Evolutionary conservation across 129 eudicot genomes (phyloP).

Genomic region (Ambrosia trifida): DNA sequence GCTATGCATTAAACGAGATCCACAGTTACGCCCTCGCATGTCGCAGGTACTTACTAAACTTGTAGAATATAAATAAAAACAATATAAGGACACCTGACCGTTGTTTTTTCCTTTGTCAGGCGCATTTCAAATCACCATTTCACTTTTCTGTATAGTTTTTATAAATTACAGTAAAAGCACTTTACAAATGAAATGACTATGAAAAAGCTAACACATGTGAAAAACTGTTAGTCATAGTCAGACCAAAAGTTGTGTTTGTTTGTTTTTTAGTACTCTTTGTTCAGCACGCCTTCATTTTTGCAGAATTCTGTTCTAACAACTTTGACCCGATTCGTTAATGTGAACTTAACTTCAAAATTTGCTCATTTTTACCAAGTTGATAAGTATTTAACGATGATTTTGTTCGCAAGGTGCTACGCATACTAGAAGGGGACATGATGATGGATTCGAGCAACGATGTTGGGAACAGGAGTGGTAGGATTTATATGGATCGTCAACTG

Average conservation of each 20-base stretch:
- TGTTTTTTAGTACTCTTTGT: neutral
- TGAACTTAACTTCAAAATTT: neutral
- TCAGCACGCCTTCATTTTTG: neutral
- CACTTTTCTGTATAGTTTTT: neutral
- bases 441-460: conserved; percentile 71
- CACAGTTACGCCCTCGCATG: conserved; percentile 97
- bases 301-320: neutral
- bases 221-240: neutral
- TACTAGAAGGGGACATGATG: conserved; percentile 84
- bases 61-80: no score
- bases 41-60: conserved; percentile 99
- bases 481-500: conserved; percentile 45
- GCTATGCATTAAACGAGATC: conserved; percentile 86
- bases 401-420: conserved; percentile 71
- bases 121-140: neutral
- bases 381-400: neutral
- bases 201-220: conserved; percentile 4
- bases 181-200: conserved; percentile 4
- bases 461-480: conserved; percentile 75
- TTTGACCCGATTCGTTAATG: neutral
- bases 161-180: conserved; percentile 1
- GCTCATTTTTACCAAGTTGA: neutral
- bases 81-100: neutral
- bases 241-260: neutral
- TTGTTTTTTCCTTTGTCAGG: conserved; percentile 10